Evolutionary conservation across 225 moss, liverwort and hornwort genomes (phyloP).

Genomic region (Pseudisothecium myosuroides): DNA sequence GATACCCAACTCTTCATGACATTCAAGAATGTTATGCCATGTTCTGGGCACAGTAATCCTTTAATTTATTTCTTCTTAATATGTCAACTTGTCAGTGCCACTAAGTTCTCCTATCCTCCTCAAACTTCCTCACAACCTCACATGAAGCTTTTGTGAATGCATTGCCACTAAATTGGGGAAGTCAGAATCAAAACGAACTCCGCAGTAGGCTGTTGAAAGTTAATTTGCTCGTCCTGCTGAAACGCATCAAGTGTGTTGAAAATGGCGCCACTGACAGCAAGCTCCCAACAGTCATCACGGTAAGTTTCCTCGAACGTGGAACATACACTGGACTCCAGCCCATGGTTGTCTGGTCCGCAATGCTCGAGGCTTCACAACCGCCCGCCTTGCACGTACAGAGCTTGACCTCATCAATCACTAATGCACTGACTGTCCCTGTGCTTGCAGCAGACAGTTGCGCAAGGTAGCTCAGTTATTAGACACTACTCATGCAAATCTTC

Average conservation of each 20-base stretch:
- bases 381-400: neutral
- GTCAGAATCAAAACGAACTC: too few relatives aligned
- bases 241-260: neutral
- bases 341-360: neutral
- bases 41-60: accelerated
- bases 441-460: neutral
- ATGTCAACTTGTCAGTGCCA: neutral
- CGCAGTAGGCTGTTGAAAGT: neutral
- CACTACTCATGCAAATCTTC: neutral
- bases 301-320: neutral
- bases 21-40: neutral
- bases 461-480: neutral
- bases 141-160: too few relatives aligned
- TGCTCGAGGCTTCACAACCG: too few relatives aligned
- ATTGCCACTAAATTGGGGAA: too few relatives aligned
- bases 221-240: neutral
- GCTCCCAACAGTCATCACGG: neutral
- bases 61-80: neutral
- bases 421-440: neutral
- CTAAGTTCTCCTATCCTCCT: neutral
- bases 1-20: neutral
- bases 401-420: neutral
- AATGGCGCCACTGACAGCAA: neutral
- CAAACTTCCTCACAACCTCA: too few relatives aligned
- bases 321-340: neutral